Percentiles rank a stretch among this genome's conserved stretches.
Conservation (phyloP, 2,329 filamentous ascomycete genomes). For the Lecanicillium sp. region DNA sequence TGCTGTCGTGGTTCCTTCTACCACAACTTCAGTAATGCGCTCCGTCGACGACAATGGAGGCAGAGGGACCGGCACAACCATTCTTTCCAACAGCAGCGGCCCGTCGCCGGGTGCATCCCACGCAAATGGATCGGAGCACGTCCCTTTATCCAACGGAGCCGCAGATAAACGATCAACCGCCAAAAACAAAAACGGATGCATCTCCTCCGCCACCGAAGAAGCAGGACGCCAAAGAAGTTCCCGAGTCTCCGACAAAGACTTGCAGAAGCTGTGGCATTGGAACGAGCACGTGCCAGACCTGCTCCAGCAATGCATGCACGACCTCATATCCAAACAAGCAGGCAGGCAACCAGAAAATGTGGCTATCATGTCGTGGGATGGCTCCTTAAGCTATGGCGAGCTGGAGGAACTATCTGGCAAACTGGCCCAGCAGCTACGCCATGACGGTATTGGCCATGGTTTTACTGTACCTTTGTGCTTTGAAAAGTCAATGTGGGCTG, state of each 20-base stretch:
- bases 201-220: background rate
- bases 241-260: conserved; percentile 22
- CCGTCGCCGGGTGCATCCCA: conserved; percentile 4
- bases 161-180: too few relatives aligned
- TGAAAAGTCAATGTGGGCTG: conserved; percentile 39
- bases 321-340: conserved; percentile 33
- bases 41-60: conserved; percentile 15
- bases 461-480: conserved; percentile 40
- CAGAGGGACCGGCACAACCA: conserved; percentile 10
- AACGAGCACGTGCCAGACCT: conserved; percentile 32
- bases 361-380: conserved; percentile 43
- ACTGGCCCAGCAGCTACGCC: conserved; percentile 30
- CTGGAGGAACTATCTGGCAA: conserved; percentile 32
- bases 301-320: conserved; percentile 36
- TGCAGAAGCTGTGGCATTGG: conserved; percentile 38
- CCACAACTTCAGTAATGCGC: conserved; percentile 12
- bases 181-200: background rate
- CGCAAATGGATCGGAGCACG: conserved; percentile 1
- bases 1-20: background rate
- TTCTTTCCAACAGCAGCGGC: conserved; percentile 7
- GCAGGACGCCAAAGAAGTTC: background rate
- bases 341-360: conserved; percentile 25
- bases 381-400: conserved; percentile 35
- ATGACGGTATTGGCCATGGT: conserved; percentile 28
- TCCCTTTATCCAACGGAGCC: conserved; percentile 1